These are phyloP conservation scores for Pseudogymnoascus pannorum DNA, from an alignment of 2,329 filamentous ascomycete genomes.

Conservation along the genomic window DNA sequence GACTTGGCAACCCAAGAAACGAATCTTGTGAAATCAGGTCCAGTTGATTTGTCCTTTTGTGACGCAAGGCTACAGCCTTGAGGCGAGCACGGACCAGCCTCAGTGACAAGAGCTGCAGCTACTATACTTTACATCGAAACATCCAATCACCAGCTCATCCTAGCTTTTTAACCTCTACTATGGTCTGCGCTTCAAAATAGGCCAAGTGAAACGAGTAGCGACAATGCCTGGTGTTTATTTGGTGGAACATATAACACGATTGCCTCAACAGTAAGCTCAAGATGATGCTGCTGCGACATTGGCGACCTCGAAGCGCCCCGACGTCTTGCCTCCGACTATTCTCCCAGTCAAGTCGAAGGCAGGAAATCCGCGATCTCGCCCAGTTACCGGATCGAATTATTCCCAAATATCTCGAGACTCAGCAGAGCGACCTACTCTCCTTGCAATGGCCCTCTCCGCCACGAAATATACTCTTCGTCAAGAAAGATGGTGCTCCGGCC, in stretches of 20 bases:
- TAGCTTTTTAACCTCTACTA: background rate
- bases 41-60: background rate
- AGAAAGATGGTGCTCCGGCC: constrained; percentile 50
- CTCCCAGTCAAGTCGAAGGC: constrained; percentile 24
- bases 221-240: background rate
- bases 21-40: background rate
- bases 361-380: constrained; percentile 43
- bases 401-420: constrained; percentile 58
- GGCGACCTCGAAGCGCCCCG: background rate
- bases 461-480: constrained; percentile 60
- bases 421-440: constrained; percentile 52
- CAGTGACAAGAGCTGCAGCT: background rate
- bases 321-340: constrained; percentile 1
- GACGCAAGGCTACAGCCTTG: background rate
- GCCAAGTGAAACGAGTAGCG: background rate
- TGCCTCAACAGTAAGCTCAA: background rate
- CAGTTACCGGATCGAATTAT: constrained; percentile 47
- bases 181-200: background rate
- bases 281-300: constrained; percentile 1
- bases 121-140: background rate
- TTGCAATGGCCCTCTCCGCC: constrained; percentile 62
- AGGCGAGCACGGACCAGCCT: background rate
- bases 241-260: background rate
- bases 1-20: constrained; percentile 3
- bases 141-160: background rate